Percentiles rank a stretch among this genome's conserved stretches.
These are phyloP conservation scores for Botryosphaeria dothidea DNA, from an alignment of 2,329 filamentous ascomycete genomes.

Conservation along the genomic window DNA sequence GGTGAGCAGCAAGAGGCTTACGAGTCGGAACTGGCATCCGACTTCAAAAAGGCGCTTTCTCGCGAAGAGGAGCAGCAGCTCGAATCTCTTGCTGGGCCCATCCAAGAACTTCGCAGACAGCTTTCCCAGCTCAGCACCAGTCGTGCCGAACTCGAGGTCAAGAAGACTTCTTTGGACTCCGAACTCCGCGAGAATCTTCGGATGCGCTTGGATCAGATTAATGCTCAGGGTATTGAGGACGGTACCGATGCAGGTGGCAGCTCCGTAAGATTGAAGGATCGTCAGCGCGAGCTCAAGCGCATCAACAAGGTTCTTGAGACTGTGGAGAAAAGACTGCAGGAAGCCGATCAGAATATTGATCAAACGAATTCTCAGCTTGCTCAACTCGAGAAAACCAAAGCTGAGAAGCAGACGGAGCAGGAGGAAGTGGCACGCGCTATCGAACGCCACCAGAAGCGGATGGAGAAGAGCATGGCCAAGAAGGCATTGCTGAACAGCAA, in stretches of 20 bases:
- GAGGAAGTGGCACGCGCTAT: constrained; percentile 77
- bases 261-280: constrained; percentile 69
- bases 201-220: constrained; percentile 83
- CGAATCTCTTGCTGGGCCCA: constrained; percentile 66
- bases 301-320: constrained; percentile 67
- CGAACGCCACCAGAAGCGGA: constrained; percentile 80
- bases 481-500: constrained; percentile 77
- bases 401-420: constrained; percentile 68
- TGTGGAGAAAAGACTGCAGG: constrained; percentile 68
- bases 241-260: constrained; percentile 56
- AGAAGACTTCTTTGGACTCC: constrained; percentile 81
- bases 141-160: constrained; percentile 74
- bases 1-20: constrained; percentile 74
- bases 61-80: constrained; percentile 80
- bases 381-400: constrained; percentile 59
- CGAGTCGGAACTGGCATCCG: constrained; percentile 76
- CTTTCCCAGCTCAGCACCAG: constrained; percentile 73
- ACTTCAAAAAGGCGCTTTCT: constrained; percentile 90
- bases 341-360: constrained; percentile 75
- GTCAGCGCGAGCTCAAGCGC: constrained; percentile 78
- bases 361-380: constrained; percentile 55
- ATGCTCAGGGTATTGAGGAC: constrained; percentile 71
- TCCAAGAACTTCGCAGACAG: constrained; percentile 74
- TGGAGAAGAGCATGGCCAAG: constrained; percentile 90
- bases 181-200: constrained; percentile 88